phyloP scores from a whole-genome alignment of 139 green algal genomes.

The Astrephomene gubernaculifera region DNA sequence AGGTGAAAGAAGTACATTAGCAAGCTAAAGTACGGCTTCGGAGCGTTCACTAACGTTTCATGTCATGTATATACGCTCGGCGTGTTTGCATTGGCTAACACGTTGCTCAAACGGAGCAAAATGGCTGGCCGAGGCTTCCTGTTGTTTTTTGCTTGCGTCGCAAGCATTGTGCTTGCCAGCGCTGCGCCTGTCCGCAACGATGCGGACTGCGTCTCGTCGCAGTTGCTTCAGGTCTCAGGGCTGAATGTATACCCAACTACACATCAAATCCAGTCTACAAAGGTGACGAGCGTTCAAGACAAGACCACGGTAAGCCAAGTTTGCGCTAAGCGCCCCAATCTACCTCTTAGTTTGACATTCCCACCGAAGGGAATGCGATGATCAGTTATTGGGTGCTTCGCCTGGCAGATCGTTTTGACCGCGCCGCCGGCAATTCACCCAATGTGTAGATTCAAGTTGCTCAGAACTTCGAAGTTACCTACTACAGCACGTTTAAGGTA shows the following conservation, averaged over 20 bases:
- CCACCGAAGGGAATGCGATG: neutral
- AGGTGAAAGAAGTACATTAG: too few relatives aligned
- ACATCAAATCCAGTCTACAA: constrained; percentile 1
- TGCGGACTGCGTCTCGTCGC: neutral
- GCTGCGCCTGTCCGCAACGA: constrained; percentile 1
- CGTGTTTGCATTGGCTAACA: too few relatives aligned
- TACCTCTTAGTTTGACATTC: too few relatives aligned
- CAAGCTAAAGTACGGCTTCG: too few relatives aligned
- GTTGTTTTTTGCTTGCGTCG: neutral
- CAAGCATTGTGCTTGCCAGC: neutral
- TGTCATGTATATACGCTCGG: too few relatives aligned
- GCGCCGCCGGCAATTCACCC: neutral
- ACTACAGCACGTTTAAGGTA: constrained; percentile 75
- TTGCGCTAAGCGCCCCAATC: too few relatives aligned
- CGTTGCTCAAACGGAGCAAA: too few relatives aligned
- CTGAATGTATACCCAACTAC: neutral
- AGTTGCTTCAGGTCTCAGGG: neutral
- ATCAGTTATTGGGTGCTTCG: neutral
- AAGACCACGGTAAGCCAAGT: neutral
- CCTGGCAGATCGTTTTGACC: neutral
- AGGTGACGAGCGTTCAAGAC: neutral
- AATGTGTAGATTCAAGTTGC: constrained; percentile 67
- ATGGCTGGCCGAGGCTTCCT: neutral
- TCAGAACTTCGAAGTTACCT: constrained; percentile 72
- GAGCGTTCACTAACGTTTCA: too few relatives aligned